phyloP scores from a whole-genome alignment of 306 rosid genomes.

The Ceratonia siliqua region DNA sequence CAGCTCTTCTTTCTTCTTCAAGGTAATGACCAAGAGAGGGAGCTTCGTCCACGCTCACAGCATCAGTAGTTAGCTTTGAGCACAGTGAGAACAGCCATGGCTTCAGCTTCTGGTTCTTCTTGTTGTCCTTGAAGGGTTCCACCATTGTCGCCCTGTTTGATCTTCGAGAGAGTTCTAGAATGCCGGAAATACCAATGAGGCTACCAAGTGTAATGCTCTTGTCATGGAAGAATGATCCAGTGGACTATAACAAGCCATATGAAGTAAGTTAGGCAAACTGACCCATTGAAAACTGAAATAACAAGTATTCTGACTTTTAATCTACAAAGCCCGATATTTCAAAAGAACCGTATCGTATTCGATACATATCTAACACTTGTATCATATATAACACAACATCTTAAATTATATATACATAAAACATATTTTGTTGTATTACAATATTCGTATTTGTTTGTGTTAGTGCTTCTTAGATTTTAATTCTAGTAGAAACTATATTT shows the following conservation, averaged over 20 bases:
- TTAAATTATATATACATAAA: too few relatives aligned
- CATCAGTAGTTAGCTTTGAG: slow-evolving; percentile 62
- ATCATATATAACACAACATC: too few relatives aligned
- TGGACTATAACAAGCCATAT: slow-evolving; percentile 43
- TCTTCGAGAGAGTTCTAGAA: slow-evolving; percentile 58
- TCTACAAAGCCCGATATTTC: too few relatives aligned
- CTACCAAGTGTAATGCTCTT: slow-evolving; percentile 67
- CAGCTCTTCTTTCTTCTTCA: slow-evolving; percentile 63
- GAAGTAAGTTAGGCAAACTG: slow-evolving; percentile 14
- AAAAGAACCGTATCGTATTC: too few relatives aligned
- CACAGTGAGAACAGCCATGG: slow-evolving; percentile 68
- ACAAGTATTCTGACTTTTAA: too few relatives aligned
- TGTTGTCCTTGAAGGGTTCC: slow-evolving; percentile 43
- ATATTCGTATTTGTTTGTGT: too few relatives aligned
- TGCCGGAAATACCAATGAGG: slow-evolving; percentile 62
- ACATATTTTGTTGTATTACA: too few relatives aligned
- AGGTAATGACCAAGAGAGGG: slow-evolving; percentile 75
- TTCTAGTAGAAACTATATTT: too few relatives aligned
- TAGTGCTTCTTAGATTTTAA: too few relatives aligned
- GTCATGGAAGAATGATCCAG: slow-evolving; percentile 60
- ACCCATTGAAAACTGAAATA: slow-evolving; percentile 1
- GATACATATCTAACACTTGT: too few relatives aligned
- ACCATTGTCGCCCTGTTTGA: slow-evolving; percentile 47
- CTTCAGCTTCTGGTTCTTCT: slow-evolving; percentile 50
- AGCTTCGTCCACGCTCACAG: slow-evolving; percentile 43